phyloP scores from a whole-genome alignment of 1,284 basidiomycete species.

The Microbotryum saponariae region DNA sequence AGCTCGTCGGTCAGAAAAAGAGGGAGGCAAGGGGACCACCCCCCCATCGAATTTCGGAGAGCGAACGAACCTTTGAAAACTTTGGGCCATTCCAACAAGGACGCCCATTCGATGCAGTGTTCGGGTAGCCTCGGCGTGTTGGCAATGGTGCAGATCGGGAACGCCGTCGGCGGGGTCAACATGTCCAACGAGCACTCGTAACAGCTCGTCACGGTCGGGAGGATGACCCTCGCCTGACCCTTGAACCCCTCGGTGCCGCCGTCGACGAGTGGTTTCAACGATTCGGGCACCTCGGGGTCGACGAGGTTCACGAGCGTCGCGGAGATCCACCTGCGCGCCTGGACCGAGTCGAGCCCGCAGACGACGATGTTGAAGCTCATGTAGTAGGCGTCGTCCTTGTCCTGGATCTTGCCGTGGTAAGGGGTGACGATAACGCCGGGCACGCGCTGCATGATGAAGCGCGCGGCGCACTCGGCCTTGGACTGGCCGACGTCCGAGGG shows the following conservation, averaged over 20 bases:
- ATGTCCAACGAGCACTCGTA: conserved; percentile 98
- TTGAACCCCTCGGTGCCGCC: conserved; percentile 99
- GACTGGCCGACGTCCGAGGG: conserved; percentile 85
- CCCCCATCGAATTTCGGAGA: too few species aligned
- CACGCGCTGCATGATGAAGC: conserved; percentile 90
- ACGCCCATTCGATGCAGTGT: conserved; percentile 99
- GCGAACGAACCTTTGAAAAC: conserved; percentile 64
- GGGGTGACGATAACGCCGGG: conserved; percentile 90
- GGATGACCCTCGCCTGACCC: conserved; percentile 93
- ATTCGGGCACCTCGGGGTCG: conserved; percentile 80
- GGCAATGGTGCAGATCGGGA: conserved; percentile 98
- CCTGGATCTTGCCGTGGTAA: conserved; percentile 95
- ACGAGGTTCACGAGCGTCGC: conserved; percentile 93
- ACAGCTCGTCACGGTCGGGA: conserved; percentile 91
- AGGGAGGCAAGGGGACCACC: conserved; percentile 1
- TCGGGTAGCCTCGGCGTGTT: conserved; percentile 97
- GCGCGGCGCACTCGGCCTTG: conserved; percentile 88
- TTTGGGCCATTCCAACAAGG: conserved; percentile 96
- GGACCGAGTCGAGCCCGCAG: conserved; percentile 95
- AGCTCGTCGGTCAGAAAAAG: not conserved
- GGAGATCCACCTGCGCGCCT: conserved; percentile 97
- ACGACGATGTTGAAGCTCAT: conserved; percentile 94
- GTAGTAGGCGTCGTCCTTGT: conserved; percentile 94
- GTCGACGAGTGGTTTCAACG: conserved; percentile 95
- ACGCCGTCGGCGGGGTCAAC: conserved; percentile 93